Evolutionary conservation across 441 rosid genomes (phyloP), one percentile per base, ranked within the genome.

Genomic region (Sinapis alba): DNA sequence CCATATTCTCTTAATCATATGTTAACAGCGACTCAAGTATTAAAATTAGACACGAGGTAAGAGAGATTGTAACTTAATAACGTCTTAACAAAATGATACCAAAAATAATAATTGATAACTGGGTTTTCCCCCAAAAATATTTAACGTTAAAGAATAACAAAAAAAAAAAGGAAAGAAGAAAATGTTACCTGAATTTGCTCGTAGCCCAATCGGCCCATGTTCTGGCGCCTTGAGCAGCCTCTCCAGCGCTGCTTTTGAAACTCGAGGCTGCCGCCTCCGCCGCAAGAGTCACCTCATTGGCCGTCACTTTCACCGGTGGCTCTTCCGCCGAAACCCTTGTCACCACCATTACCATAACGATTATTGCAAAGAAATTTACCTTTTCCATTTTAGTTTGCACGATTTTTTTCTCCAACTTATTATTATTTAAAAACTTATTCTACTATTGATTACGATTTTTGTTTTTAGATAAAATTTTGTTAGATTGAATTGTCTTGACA

Each of bases 161-260:
- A 47, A 47, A 16, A 47, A 6, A 20, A 0, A 18, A 66, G 59
- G 1, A 66, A 50, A 50, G 16, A 16, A 51, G 1, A 7, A 28
- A 18, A 24, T 5, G 0, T 50, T 11, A 78, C 81, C 65, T 67
- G 73, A 78, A 7, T 61, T 51, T 60, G 69, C 21, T 67, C 62
- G 77, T 38, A 28, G 81, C 81, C 81, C 81, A 78, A 72, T 67
- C 70, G 6, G 50, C 77, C 81, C 81, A 78, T 61, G 81, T n/a
- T 15, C 58, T 78, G 54, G 81, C 77, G 1, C 81, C 81, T 72
- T 78, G 15, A 28, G 77, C 78, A 67, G 77, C 81, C 2, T 78
- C 81, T 7, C 81, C 77, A 0, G 77, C 81, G 28, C 81, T 78
- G 32, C 70, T 72, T 15, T 62, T 78, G 32, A 78, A 67, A 54